phyloP scores from a whole-genome alignment of 1,284 basidiomycete genomes.

The Cutaneotrichosporon cutaneum region DNA sequence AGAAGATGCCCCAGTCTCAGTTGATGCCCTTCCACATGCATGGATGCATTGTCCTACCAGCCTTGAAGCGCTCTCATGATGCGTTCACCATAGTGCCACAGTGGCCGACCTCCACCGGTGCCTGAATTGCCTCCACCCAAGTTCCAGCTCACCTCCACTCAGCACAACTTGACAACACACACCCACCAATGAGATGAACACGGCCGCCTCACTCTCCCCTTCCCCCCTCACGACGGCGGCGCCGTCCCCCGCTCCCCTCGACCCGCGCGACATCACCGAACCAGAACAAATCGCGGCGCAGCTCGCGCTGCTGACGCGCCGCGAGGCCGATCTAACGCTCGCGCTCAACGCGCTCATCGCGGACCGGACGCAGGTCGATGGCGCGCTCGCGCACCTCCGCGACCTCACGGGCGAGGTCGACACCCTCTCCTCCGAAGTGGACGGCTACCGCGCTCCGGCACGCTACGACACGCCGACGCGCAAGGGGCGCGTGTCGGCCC shows the following conservation, averaged over 20 bases:
- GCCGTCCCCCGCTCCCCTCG: constrained; percentile 26
- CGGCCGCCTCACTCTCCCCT: constrained; percentile 10
- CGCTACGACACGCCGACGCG: constrained; percentile 2
- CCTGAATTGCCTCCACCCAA: background rate
- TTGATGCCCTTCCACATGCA: too few species aligned
- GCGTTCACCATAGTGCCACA: background rate
- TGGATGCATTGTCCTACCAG: too few species aligned
- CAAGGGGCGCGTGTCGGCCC: background rate
- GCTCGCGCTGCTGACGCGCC: constrained; percentile 64
- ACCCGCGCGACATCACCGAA: constrained; percentile 41
- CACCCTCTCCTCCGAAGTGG: constrained; percentile 63
- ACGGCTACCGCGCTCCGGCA: constrained; percentile 29
- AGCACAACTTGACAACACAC: background rate
- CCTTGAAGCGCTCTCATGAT: background rate
- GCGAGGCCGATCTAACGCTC: constrained; percentile 72
- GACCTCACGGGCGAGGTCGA: constrained; percentile 66
- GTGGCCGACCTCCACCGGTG: background rate
- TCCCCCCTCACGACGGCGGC: constrained; percentile 18
- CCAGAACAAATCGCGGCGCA: constrained; percentile 47
- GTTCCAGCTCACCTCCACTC: constrained; percentile 8
- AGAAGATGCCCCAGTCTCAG: too few species aligned
- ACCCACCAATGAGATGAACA: constrained; percentile 1
- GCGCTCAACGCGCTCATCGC: constrained; percentile 73
- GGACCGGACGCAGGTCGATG: constrained; percentile 64
- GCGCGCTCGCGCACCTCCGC: constrained; percentile 65